Percentiles rank a stretch among this genome's conserved stretches.
These are phyloP conservation scores for Nepenthes gracilis DNA, from an alignment of 148 eudicot genomes.

Conservation along the genomic window DNA sequence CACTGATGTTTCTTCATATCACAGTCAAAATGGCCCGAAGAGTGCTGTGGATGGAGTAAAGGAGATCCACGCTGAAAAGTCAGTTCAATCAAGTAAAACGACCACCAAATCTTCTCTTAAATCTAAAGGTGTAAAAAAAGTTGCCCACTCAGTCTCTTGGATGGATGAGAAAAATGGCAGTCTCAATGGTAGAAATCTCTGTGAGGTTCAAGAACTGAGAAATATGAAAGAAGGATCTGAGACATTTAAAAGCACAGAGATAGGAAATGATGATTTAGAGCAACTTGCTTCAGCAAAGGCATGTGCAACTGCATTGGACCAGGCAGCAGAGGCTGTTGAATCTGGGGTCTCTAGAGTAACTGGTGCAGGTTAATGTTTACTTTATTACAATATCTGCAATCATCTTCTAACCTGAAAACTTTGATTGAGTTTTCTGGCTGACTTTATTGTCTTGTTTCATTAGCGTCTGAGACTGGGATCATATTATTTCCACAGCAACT, in stretches of 20 bases:
- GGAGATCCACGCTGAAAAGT: slow-evolving; percentile 11
- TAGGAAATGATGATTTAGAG: slow-evolving; percentile 19
- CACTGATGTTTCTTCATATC: slow-evolving; percentile 2
- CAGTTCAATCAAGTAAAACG: slow-evolving; percentile 15
- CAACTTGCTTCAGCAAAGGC: slow-evolving; percentile 79
- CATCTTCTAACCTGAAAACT: slow-evolving; percentile 6
- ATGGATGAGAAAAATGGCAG: slow-evolving; percentile 52
- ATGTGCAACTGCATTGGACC: slow-evolving; percentile 63
- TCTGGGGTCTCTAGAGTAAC: slow-evolving; percentile 45
- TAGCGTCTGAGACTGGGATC: slow-evolving; percentile 83
- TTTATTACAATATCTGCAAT: neutral
- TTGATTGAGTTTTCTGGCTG: neutral
- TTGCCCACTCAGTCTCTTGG: slow-evolving; percentile 69
- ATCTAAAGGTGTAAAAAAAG: slow-evolving; percentile 34
- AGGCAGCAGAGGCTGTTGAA: slow-evolving; percentile 85
- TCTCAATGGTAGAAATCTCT: slow-evolving; percentile 26
- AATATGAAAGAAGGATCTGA: slow-evolving; percentile 13
- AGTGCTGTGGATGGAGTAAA: slow-evolving; percentile 12
- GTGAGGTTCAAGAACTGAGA: slow-evolving; percentile 31
- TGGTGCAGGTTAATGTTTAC: slow-evolving; percentile 50
- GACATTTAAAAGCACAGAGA: slow-evolving; percentile 8
- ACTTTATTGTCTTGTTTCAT: neutral
- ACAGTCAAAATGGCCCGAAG: slow-evolving; percentile 10
- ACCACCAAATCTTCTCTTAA: slow-evolving; percentile 46
- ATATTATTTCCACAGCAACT: slow-evolving; percentile 41